Evolutionary conservation across 495 filamentous ascomycete species (phyloP).

Genomic region (Penicillium psychrofluorescens): DNA sequence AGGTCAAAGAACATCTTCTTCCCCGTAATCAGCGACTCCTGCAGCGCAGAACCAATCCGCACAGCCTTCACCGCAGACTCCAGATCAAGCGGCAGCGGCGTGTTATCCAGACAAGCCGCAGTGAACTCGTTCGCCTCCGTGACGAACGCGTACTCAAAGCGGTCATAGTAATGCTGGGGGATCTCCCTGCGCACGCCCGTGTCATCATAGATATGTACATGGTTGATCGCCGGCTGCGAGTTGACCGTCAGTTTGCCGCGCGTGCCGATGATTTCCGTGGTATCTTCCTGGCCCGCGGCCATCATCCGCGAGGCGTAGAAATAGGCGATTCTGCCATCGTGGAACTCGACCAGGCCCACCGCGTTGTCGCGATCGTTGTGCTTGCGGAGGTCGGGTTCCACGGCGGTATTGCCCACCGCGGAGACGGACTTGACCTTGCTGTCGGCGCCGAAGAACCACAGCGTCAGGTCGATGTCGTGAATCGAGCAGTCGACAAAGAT

Average conservation of each 20-base stretch:
- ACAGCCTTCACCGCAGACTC: slow-evolving; percentile 51
- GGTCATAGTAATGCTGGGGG: slow-evolving; percentile 50
- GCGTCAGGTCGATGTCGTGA: slow-evolving; percentile 51
- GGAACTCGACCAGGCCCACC: slow-evolving; percentile 57
- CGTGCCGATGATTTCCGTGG: slow-evolving; percentile 58
- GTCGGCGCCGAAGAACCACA: slow-evolving; percentile 52
- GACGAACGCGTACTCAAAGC: slow-evolving; percentile 58
- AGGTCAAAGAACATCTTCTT: slow-evolving; percentile 52
- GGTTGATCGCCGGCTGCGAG: slow-evolving; percentile 40
- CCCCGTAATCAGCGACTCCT: slow-evolving; percentile 49
- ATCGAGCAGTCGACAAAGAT: slow-evolving; percentile 57
- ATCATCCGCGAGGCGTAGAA: slow-evolving; percentile 57
- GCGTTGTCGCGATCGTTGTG: slow-evolving; percentile 58
- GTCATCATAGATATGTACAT: slow-evolving; percentile 45
- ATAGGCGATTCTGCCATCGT: slow-evolving; percentile 52
- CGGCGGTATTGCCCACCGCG: slow-evolving; percentile 50
- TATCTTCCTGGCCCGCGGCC: slow-evolving; percentile 56
- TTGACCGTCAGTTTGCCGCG: slow-evolving; percentile 54
- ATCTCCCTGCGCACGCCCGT: slow-evolving; percentile 48
- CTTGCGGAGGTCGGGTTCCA: slow-evolving; percentile 51
- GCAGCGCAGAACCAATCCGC: slow-evolving; percentile 51
- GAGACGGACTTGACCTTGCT: slow-evolving; percentile 41
- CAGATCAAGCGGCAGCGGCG: slow-evolving; percentile 45
- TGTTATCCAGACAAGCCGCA: slow-evolving; percentile 43
- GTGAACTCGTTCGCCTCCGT: slow-evolving; percentile 57